These are phyloP conservation scores for Isatis tinctoria DNA, from an alignment of 345 rosid species.

Conservation along the genomic window DNA sequence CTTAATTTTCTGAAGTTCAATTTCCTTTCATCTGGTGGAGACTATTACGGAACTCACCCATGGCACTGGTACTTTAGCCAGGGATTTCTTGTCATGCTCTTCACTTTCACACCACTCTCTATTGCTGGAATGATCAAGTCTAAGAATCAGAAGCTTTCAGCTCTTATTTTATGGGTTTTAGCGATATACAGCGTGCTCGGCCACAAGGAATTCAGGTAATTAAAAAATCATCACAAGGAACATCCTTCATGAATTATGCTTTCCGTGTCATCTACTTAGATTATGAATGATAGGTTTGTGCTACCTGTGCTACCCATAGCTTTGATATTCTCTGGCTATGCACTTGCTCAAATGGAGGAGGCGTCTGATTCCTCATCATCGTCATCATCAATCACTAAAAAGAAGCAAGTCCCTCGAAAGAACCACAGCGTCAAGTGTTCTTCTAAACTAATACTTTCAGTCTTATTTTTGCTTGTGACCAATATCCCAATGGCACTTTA, in stretches of 20 bases:
- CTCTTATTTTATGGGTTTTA: slow-evolving; percentile 79
- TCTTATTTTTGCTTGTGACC: slow-evolving; percentile 70
- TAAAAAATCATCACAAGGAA: neutral
- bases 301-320: slow-evolving; percentile 90
- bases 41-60: slow-evolving; percentile 90
- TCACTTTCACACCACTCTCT: slow-evolving; percentile 73
- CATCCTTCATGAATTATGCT: slow-evolving; percentile 11
- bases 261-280: slow-evolving; percentile 34
- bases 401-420: slow-evolving; percentile 37
- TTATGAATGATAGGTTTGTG: slow-evolving; percentile 67
- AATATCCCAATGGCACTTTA: slow-evolving; percentile 88
- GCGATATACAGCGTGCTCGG: slow-evolving; percentile 70
- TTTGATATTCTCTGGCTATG: slow-evolving; percentile 80
- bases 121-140: slow-evolving; percentile 57
- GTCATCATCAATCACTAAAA: slow-evolving; percentile 11
- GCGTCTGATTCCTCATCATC: slow-evolving; percentile 26
- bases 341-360: slow-evolving; percentile 52
- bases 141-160: slow-evolving; percentile 61
- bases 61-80: slow-evolving; percentile 99
- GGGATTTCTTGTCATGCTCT: slow-evolving; percentile 85
- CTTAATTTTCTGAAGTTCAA: slow-evolving; percentile 88
- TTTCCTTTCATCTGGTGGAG: slow-evolving; percentile 94
- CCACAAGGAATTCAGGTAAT: slow-evolving; percentile 91
- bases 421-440: slow-evolving; percentile 33
- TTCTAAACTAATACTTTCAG: slow-evolving; percentile 41